phyloP scores from a whole-genome alignment of 1,139 yeast genomes.

The Yamadazyma dendronema region DNA sequence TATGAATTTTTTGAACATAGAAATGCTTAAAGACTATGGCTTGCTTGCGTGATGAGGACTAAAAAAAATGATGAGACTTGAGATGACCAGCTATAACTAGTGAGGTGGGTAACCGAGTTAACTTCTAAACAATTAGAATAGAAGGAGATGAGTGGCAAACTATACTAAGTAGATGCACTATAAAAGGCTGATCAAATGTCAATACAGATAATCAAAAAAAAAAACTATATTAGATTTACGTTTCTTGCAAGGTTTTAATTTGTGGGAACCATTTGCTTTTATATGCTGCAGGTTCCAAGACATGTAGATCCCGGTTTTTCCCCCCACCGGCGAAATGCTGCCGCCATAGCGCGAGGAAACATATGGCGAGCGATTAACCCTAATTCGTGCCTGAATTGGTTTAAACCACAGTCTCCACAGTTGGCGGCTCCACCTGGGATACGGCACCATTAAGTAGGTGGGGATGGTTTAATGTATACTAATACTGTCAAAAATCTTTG shows the following conservation, averaged over 20 bases:
- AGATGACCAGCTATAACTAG: constrained; percentile 1
- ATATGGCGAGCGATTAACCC: not conserved
- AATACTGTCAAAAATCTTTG: too few species aligned
- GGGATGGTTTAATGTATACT: too few species aligned
- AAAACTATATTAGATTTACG: not conserved
- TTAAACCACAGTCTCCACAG: too few species aligned
- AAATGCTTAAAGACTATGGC: not conserved
- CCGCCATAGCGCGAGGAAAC: not conserved
- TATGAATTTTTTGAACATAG: constrained; percentile 11
- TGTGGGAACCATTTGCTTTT: not conserved
- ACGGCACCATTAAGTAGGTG: too few species aligned
- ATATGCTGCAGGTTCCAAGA: not conserved
- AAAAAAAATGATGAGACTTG: not conserved
- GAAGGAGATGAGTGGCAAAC: too few species aligned
- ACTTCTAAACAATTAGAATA: too few species aligned
- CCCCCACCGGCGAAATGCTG: not conserved
- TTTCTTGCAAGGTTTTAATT: not conserved
- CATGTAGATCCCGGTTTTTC: not conserved
- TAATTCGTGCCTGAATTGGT: too few species aligned
- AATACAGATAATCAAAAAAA: not conserved
- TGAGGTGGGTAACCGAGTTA: too few species aligned
- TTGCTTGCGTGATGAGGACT: constrained; percentile 1
- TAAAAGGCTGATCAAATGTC: too few species aligned
- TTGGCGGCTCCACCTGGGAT: too few species aligned
- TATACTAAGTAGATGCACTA: too few species aligned